Conservation (phyloP, 192 early-diverging fungal species). For the Glomus cerebriforme region DNA sequence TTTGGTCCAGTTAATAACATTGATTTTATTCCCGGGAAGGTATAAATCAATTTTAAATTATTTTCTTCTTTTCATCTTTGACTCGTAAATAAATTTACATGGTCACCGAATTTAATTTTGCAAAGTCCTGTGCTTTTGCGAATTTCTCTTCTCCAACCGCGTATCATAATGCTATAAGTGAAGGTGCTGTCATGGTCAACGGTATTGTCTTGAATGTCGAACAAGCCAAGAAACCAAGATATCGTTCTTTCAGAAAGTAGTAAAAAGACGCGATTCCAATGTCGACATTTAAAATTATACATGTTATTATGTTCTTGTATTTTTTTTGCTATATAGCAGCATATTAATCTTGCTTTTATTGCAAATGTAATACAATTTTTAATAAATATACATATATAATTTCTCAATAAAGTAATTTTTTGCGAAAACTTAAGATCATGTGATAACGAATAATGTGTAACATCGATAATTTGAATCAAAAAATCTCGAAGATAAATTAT, state of each 20-base stretch:
- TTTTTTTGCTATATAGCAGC: too few relatives aligned
- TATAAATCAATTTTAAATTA: not conserved
- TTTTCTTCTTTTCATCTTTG: not conserved
- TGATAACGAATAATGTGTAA: too few relatives aligned
- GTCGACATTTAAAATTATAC: too few relatives aligned
- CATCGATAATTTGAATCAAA: too few relatives aligned
- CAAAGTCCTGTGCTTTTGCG: constrained; percentile 8
- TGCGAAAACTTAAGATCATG: too few relatives aligned
- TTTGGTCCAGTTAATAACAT: not conserved
- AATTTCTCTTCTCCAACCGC: constrained; percentile 9
- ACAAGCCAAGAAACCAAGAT: constrained; percentile 10
- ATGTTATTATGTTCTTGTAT: too few relatives aligned
- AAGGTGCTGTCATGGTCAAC: not conserved
- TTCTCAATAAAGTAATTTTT: too few relatives aligned
- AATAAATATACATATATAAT: too few relatives aligned
- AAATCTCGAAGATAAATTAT: too few relatives aligned
- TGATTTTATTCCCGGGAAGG: constrained; percentile 11
- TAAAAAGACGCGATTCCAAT: too few relatives aligned
- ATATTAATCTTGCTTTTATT: too few relatives aligned
- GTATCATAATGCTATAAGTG: constrained; percentile 7
- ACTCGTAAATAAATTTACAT: not conserved
- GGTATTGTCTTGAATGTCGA: constrained; percentile 2
- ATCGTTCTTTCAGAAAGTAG: not conserved
- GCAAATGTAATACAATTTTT: too few relatives aligned
- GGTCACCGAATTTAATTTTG: not conserved